phyloP scores from a whole-genome alignment of 2,329 filamentous ascomycete species.

The Fusarium albidum region DNA sequence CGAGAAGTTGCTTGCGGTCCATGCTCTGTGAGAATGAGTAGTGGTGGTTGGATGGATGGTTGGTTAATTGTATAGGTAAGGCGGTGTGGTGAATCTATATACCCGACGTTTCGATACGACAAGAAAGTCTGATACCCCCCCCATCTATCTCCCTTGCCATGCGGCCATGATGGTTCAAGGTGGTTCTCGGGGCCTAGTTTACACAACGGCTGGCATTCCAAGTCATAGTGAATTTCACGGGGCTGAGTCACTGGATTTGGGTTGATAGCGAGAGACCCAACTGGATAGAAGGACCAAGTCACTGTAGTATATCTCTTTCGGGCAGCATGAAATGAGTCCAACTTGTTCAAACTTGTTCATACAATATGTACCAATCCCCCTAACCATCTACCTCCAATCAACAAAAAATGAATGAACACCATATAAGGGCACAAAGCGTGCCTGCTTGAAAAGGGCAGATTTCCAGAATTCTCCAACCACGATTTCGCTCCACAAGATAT shows the following conservation, averaged over 20 bases:
- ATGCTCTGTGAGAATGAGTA: constrained; percentile 12
- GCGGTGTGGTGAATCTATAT: constrained; percentile 26
- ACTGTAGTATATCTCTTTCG: background rate
- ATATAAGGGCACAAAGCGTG: constrained; percentile 15
- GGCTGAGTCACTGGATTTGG: background rate
- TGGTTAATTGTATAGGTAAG: constrained; percentile 14
- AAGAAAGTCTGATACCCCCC: too few relatives aligned
- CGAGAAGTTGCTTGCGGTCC: constrained; percentile 39
- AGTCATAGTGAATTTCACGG: background rate
- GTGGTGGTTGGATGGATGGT: too few relatives aligned
- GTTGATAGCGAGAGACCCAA: background rate
- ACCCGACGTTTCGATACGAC: constrained; percentile 25
- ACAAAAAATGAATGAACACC: constrained; percentile 32
- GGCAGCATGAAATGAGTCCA: constrained; percentile 14
- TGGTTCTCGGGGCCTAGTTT: too few relatives aligned
- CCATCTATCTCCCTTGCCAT: too few relatives aligned
- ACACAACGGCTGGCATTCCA: too few relatives aligned
- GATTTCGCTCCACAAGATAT: constrained; percentile 23
- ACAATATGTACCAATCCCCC: constrained; percentile 34
- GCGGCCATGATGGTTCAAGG: too few relatives aligned
- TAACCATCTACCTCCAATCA: constrained; percentile 27
- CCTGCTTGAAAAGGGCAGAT: constrained; percentile 17
- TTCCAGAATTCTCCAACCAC: constrained; percentile 13
- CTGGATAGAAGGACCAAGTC: background rate
- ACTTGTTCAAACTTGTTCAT: constrained; percentile 38